A percentile compares a stretch with the other conserved stretches of the same genome.
Evolutionary conservation across 1,139 yeast genomes (phyloP).

Genomic region (Protomyces inundatus): DNA sequence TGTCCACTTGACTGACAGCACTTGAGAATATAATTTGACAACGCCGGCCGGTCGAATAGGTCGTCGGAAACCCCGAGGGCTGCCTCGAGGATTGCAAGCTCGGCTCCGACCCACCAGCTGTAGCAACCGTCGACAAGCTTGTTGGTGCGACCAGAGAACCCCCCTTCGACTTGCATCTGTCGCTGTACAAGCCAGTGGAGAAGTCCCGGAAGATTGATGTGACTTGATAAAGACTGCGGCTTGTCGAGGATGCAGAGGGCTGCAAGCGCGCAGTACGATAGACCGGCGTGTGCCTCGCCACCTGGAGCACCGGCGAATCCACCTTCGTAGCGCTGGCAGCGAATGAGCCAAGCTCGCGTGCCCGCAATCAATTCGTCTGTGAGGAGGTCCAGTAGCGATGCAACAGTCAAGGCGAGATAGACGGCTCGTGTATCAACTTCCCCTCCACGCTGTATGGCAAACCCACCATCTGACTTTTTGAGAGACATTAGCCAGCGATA

Average conservation of each 20-base stretch:
- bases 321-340: constrained; percentile 90
- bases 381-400: constrained; percentile 58
- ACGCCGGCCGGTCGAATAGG: constrained; percentile 46
- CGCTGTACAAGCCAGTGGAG: constrained; percentile 62
- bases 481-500: constrained; percentile 62
- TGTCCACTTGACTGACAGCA: constrained; percentile 60
- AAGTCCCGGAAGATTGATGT: constrained; percentile 32
- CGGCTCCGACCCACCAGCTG: constrained; percentile 90
- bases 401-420: constrained; percentile 77
- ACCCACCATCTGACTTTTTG: constrained; percentile 68
- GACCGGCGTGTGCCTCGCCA: constrained; percentile 97
- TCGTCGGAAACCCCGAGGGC: neutral
- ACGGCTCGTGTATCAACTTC: constrained; percentile 82
- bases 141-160: constrained; percentile 82
- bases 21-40: constrained; percentile 61
- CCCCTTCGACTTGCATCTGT: constrained; percentile 72
- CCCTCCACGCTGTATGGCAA: constrained; percentile 68
- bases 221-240: constrained; percentile 37
- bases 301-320: constrained; percentile 81
- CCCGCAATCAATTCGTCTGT: constrained; percentile 58
- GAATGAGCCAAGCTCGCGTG: constrained; percentile 55
- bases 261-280: constrained; percentile 85
- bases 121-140: constrained; percentile 96
- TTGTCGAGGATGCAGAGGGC: constrained; percentile 52
- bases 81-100: constrained; percentile 40